These are phyloP conservation scores for Nicotiana benthamiana DNA, from an alignment of 257 asterid species.

Conservation along the genomic window DNA sequence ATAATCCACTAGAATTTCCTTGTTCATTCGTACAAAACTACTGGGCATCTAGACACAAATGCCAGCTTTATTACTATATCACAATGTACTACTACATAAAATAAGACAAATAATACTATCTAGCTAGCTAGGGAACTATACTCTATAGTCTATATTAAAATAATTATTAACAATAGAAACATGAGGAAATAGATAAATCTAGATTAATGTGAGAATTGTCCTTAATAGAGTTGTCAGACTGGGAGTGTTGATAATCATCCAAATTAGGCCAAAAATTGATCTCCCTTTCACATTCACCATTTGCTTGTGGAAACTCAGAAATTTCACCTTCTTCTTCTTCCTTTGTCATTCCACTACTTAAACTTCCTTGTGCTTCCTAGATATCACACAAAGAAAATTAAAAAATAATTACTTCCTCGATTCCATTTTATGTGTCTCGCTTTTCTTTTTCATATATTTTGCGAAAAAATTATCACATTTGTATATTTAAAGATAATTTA, in stretches of 20 bases:
- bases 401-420: no score
- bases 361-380: slow-evolving; percentile 9
- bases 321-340: not conserved
- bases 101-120: not conserved
- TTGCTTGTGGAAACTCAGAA: not conserved
- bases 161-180: not conserved
- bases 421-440: no score
- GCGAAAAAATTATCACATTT: no score
- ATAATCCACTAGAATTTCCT: not conserved
- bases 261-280: not conserved
- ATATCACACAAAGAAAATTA: not conserved
- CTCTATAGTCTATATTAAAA: not conserved
- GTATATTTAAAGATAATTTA: no score
- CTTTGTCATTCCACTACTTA: slow-evolving; percentile 9
- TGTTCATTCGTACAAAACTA: not conserved
- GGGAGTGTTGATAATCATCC: not conserved
- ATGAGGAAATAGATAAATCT: not conserved
- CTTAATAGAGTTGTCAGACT: not conserved
- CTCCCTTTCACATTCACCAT: not conserved
- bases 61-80: not conserved
- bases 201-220: not conserved
- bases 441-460: no score
- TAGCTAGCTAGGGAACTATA: not conserved
- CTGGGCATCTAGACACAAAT: not conserved
- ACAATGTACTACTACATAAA: no score